Evolutionary conservation across 352 stramenopile species (phyloP).

Genomic region (Plasmopara muralis): DNA sequence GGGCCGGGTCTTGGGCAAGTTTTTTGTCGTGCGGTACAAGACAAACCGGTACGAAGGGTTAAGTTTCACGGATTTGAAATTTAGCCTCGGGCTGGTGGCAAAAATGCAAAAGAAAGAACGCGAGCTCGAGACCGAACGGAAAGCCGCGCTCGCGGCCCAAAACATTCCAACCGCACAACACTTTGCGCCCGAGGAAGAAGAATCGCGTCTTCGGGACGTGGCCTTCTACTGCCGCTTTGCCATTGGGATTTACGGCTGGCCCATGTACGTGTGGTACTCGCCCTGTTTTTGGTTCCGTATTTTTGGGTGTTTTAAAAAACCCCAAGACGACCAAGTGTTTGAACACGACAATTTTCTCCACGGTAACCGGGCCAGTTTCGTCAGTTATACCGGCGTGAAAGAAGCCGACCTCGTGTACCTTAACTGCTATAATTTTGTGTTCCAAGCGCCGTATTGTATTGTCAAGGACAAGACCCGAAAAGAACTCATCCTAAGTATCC

Average conservation of each 20-base stretch:
- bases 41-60: constrained; percentile 55
- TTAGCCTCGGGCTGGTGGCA: constrained; percentile 58
- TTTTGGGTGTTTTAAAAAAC: constrained; percentile 49
- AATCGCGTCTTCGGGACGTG: constrained; percentile 40
- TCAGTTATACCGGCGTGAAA: constrained; percentile 63
- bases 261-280: constrained; percentile 71
- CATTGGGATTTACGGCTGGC: constrained; percentile 77
- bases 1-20: constrained; percentile 57
- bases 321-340: constrained; percentile 38
- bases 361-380: constrained; percentile 59
- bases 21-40: constrained; percentile 70
- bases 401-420: constrained; percentile 63
- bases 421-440: constrained; percentile 75
- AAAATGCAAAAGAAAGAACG: constrained; percentile 52
- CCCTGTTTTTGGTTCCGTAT: constrained; percentile 64
- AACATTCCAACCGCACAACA: constrained; percentile 20
- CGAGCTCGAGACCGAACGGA: constrained; percentile 23
- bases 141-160: constrained; percentile 20
- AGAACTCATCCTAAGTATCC: constrained; percentile 70
- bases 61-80: constrained; percentile 65
- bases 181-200: constrained; percentile 38
- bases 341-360: constrained; percentile 57
- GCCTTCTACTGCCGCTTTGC: constrained; percentile 60
- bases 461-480: constrained; percentile 53
- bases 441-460: constrained; percentile 68